A percentile compares a stretch with the other conserved stretches of the same genome.
phyloP scores from a whole-genome alignment of 106 monocot genomes.

The Phalaenopsis equestris region DNA sequence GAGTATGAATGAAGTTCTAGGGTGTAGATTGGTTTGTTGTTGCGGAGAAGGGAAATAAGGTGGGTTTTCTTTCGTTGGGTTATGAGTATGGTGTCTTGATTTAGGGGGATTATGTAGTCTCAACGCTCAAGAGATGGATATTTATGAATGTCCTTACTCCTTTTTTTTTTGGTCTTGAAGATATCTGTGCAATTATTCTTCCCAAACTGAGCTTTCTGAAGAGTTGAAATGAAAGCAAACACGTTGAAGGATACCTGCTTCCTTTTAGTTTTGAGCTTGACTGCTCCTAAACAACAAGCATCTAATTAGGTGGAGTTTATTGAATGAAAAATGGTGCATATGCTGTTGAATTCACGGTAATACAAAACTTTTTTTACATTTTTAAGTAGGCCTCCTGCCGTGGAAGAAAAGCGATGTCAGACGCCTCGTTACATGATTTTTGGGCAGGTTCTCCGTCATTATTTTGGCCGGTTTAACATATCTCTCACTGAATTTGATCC shows the following conservation, averaged over 20 bases:
- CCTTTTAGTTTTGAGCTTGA: background rate
- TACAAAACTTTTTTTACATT: no score
- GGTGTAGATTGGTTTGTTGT: background rate
- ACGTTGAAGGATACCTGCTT: background rate
- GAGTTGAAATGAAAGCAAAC: background rate
- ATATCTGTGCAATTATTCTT: background rate
- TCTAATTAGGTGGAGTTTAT: background rate
- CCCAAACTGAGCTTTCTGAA: background rate
- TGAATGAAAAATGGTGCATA: no score
- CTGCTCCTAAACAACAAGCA: background rate
- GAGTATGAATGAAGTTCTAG: background rate
- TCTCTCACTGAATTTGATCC: background rate
- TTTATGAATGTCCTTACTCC: background rate
- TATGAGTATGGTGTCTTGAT: background rate
- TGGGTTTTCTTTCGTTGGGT: background rate
- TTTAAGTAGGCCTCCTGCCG: no score
- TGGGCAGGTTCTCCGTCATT: no score
- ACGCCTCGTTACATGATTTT: no score
- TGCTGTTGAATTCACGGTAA: no score
- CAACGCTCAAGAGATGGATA: background rate
- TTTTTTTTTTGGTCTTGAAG: background rate
- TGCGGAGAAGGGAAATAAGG: background rate
- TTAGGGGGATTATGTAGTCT: background rate
- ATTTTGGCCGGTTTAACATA: no score
- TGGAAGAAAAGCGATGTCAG: no score